Evolutionary conservation across 1,139 yeast species (phyloP).

Genomic region (Kodamaea derodonti): DNA sequence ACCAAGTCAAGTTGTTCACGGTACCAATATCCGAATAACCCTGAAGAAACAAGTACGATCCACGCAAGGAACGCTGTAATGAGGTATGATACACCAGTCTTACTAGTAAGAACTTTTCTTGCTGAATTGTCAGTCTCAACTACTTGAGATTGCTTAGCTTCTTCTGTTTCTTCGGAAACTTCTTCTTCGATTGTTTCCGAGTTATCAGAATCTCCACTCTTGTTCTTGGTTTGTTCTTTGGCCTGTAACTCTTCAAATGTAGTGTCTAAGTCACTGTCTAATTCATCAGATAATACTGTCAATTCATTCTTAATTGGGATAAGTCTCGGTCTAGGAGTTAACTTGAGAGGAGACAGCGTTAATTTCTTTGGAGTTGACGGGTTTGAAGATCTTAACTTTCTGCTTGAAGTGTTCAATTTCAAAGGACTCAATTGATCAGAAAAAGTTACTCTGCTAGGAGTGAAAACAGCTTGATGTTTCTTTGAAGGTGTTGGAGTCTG

Average conservation of each 20-base stretch:
- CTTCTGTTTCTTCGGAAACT: not conserved
- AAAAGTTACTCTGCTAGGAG: not conserved
- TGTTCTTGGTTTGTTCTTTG: conserved; percentile 1
- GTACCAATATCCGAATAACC: conserved; percentile 52
- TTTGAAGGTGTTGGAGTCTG: conserved; percentile 1
- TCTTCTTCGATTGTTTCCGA: not conserved
- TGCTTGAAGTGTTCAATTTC: conserved; percentile 7
- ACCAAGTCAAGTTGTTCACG: conserved; percentile 54
- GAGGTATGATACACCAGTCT: conserved; percentile 4
- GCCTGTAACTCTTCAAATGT: conserved; percentile 5
- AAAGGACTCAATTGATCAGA: conserved; percentile 7
- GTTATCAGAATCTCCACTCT: not conserved
- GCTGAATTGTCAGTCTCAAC: not conserved
- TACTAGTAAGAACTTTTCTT: not conserved
- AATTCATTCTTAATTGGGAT: conserved; percentile 13
- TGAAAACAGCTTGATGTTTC: not conserved
- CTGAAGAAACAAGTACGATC: conserved; percentile 23
- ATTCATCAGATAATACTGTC: conserved; percentile 12
- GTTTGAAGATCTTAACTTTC: conserved; percentile 10
- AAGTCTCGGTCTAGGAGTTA: conserved; percentile 15
- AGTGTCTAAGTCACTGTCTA: not conserved
- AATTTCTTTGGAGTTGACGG: conserved; percentile 12
- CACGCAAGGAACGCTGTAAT: conserved; percentile 16
- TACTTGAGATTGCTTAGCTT: not conserved
- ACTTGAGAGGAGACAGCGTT: conserved; percentile 4